Percentiles rank a stretch among this genome's conserved stretches.
Conservation (phyloP, 2,329 filamentous ascomycete genomes). For the Neonectria punicea region DNA sequence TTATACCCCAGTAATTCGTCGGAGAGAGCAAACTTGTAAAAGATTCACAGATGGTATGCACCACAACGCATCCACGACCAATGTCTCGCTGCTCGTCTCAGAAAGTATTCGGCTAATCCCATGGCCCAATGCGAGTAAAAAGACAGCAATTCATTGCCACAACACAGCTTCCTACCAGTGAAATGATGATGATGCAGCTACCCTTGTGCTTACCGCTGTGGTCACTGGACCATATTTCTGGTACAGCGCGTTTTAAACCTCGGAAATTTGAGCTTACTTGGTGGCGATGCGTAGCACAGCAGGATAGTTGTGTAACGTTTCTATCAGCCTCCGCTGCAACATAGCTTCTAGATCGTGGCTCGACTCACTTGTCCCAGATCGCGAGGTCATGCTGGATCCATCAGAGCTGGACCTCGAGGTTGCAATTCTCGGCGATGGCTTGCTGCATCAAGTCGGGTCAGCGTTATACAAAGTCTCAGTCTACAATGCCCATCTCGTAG, state of each 20-base stretch:
- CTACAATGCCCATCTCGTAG: background rate
- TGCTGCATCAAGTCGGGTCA: background rate
- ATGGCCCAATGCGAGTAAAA: slow-evolving; percentile 5
- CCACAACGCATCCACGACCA: background rate
- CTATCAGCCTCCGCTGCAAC: slow-evolving; percentile 12
- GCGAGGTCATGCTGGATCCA: background rate
- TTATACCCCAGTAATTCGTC: background rate
- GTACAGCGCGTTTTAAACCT: slow-evolving; percentile 8
- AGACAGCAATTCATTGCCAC: slow-evolving; percentile 12
- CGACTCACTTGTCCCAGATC: slow-evolving; percentile 19
- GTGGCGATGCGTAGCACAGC: slow-evolving; percentile 27
- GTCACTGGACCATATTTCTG: slow-evolving; percentile 20
- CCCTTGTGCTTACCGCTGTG: slow-evolving; percentile 23
- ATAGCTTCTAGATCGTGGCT: background rate
- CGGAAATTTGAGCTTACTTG: slow-evolving; percentile 33
- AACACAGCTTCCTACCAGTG: slow-evolving; percentile 15
- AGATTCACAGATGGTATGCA: too few relatives aligned
- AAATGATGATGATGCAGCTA: slow-evolving; percentile 22
- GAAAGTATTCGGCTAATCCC: slow-evolving; percentile 10
- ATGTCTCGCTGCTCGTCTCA: background rate
- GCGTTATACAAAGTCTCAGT: background rate
- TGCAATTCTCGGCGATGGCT: slow-evolving; percentile 7
- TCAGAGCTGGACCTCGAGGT: background rate
- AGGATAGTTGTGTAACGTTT: slow-evolving; percentile 15
- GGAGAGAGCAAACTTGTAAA: background rate